Evolutionary conservation across 139 green algal species (phyloP), one percentile per base, ranked within the genome.

Genomic region (Yamagishiella unicocca): DNA sequence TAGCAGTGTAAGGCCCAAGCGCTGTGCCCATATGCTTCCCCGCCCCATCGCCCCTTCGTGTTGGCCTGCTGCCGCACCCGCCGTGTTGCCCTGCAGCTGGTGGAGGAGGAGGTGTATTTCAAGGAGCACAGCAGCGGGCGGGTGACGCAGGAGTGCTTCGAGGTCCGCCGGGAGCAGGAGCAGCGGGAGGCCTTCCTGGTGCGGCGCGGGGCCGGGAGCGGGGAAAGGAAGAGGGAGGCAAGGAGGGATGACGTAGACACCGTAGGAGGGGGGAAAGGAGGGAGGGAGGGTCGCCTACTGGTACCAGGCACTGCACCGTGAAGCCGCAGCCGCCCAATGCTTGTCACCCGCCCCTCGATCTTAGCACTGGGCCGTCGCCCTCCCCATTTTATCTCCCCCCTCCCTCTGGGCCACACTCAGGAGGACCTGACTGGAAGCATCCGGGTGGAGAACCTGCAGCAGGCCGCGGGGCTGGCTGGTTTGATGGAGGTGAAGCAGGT

Each of bases 91-190:
- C 31, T 22, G 5, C 89, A 92, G 89, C 45, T 92, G 29, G 55
- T 92, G 19, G 85, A 92, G 54, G 89, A 92, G 67, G 89, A 92
- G 67, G 68, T 92, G 29, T 92, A 88, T 81, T 54, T 88, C 45
- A 92, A 92, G 89, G 74, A 90, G 74, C 89, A 88, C 24, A 68
- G 40, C 24, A 89, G 89, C 38, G 89, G 89, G 8, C 82, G 89
- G 4, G 73, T 79, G 2, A 85, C 87, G 74, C 82, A 92, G 58
- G 89, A 92, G 82, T 53, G 72, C 24, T 90, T 92, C 85, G 89
- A 92, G 89, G 84, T 87, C 40, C 82, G 88, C 33, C 58, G 87
- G 40, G 82, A 89, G 62, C 75, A 75, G 38, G 87, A 90, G 68
- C 68, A 82, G 70, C 53, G 68, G 12, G 68, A 81, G 68, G 46